Percentiles rank a stretch among this genome's conserved stretches.
These are phyloP conservation scores for Russula foetens DNA, from an alignment of 768 basidiomycete genomes.

Conservation along the genomic window DNA sequence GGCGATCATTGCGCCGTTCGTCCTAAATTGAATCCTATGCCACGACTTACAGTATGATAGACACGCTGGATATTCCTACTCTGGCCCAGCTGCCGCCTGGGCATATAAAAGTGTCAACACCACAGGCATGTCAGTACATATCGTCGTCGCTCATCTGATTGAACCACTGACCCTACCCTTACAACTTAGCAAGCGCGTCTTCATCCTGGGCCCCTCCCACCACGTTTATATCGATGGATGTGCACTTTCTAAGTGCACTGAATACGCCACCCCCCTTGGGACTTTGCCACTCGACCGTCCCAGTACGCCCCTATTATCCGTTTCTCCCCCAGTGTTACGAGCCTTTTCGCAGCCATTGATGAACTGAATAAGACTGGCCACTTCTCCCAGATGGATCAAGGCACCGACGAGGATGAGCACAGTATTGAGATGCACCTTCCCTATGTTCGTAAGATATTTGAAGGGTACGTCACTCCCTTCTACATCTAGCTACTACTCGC, in stretches of 20 bases:
- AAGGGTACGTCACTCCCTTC: constrained; percentile 44
- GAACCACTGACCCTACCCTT: neutral
- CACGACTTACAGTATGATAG: constrained; percentile 33
- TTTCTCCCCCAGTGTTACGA: neutral
- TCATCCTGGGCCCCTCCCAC: constrained; percentile 94
- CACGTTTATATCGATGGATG: constrained; percentile 83
- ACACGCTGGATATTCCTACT: constrained; percentile 94
- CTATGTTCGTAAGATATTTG: constrained; percentile 77
- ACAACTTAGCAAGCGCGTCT: constrained; percentile 69
- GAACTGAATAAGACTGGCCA: constrained; percentile 56
- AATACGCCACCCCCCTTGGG: constrained; percentile 84
- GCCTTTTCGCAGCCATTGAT: constrained; percentile 44
- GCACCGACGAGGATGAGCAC: constrained; percentile 88
- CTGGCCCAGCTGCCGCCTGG: constrained; percentile 91
- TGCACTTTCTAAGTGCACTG: constrained; percentile 69
- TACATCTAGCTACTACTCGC: neutral
- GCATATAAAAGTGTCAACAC: constrained; percentile 88
- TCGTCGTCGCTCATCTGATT: neutral
- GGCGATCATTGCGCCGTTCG: constrained; percentile 95
- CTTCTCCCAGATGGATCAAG: constrained; percentile 58
- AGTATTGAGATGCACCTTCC: constrained; percentile 98
- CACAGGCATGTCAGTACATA: constrained; percentile 59
- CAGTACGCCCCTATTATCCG: constrained; percentile 41
- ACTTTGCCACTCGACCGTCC: constrained; percentile 68
- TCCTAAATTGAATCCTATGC: constrained; percentile 20